phyloP scores from a whole-genome alignment of 805 yeast genomes.

The Saccharomycopsis fibuligera region DNA sequence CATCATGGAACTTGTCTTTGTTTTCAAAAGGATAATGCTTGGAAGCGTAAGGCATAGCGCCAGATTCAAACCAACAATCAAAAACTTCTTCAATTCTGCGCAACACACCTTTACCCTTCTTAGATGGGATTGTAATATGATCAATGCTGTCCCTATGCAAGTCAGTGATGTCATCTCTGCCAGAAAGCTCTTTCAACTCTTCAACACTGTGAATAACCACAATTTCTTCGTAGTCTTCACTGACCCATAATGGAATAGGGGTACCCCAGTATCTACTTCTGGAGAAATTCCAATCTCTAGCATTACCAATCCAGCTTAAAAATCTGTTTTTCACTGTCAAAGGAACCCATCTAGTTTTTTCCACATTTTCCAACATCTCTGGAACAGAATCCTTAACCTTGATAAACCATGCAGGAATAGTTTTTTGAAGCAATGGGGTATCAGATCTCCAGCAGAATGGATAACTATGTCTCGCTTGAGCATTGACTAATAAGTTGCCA shows the following conservation, averaged over 20 bases:
- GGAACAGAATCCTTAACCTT: conserved; percentile 84
- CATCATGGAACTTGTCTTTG: conserved; percentile 56
- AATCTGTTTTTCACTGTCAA: conserved; percentile 83
- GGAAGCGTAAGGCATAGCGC: conserved; percentile 98
- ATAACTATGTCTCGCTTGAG: conserved; percentile 90
- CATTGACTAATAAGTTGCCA: conserved; percentile 67
- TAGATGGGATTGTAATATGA: conserved; percentile 86
- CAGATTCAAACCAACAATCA: conserved; percentile 99
- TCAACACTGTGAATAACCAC: conserved; percentile 90
- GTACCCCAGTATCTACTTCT: conserved; percentile 99
- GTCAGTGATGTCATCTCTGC: conserved; percentile 75
- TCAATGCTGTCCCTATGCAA: conserved; percentile 93
- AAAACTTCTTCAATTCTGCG: conserved; percentile 95
- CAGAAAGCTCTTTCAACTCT: conserved; percentile 80
- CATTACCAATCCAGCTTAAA: conserved; percentile 96
- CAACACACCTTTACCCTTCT: conserved; percentile 79
- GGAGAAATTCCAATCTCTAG: conserved; percentile 98
- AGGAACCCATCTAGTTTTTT: conserved; percentile 93
- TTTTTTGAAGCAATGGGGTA: conserved; percentile 91
- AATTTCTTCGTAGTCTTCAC: conserved; percentile 87
- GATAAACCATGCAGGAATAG: conserved; percentile 98
- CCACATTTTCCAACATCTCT: conserved; percentile 80
- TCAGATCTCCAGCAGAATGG: conserved; percentile 99
- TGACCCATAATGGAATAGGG: conserved; percentile 96
- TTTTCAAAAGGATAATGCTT: conserved; percentile 95